A percentile compares a stretch with the other conserved stretches of the same genome.
phyloP scores from a whole-genome alignment of 169 alveolate genomes.

The Besnoitia besnoiti region DNA sequence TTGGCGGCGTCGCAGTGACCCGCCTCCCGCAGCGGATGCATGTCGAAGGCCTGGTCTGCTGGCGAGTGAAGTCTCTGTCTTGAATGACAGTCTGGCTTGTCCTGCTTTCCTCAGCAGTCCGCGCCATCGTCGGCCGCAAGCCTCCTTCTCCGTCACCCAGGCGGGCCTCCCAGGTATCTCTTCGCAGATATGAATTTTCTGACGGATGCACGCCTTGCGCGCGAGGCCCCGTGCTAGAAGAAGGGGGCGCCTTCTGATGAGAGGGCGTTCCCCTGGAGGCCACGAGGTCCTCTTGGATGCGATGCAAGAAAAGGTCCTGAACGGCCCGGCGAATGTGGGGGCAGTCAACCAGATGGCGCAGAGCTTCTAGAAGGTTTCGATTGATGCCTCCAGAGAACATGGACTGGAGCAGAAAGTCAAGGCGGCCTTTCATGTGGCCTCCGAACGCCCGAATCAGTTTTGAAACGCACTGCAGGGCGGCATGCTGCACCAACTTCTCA shows the following conservation, averaged over 20 bases:
- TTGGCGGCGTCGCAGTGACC: neutral
- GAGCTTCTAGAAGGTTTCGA: neutral
- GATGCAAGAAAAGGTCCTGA: neutral
- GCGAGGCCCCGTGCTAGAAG: neutral
- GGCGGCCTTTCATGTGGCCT: neutral
- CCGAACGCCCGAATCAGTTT: constrained; percentile 30
- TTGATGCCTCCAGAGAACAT: constrained; percentile 36
- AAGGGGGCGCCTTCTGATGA: neutral
- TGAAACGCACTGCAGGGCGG: constrained; percentile 18
- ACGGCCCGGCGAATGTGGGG: constrained; percentile 2
- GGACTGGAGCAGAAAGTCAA: neutral
- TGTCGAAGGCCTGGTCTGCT: neutral
- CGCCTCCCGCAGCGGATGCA: neutral
- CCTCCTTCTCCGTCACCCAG: too few relatives aligned
- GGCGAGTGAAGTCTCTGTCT: neutral
- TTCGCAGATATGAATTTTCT: too few relatives aligned
- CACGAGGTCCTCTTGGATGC: neutral
- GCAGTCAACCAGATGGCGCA: constrained; percentile 9
- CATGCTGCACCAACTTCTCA: constrained; percentile 13
- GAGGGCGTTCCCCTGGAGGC: neutral
- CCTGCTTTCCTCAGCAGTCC: neutral
- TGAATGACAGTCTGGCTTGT: neutral
- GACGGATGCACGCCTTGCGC: neutral
- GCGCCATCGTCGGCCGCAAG: neutral
- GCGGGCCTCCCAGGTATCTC: too few relatives aligned